These are phyloP conservation scores for Chaetoscypha palmicola DNA, from an alignment of 2,329 filamentous ascomycete species.

Conservation along the genomic window DNA sequence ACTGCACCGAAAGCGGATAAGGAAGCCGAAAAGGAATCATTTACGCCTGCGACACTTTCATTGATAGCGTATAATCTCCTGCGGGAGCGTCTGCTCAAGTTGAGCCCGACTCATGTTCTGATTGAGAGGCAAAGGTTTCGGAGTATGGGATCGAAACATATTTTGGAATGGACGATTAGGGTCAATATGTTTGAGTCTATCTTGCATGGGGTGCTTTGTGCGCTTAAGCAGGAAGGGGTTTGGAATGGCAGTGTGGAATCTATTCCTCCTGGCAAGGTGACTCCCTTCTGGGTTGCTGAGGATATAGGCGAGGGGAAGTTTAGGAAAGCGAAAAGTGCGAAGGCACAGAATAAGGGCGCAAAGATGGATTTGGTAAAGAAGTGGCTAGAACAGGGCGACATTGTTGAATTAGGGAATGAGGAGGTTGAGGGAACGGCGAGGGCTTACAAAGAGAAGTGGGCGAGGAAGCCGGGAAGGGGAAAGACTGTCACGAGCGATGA, in stretches of 20 bases:
- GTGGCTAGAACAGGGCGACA: constrained; percentile 39
- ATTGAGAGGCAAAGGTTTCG: constrained; percentile 60
- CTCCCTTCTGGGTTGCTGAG: constrained; percentile 45
- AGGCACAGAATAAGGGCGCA: constrained; percentile 42
- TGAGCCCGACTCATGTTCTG: constrained; percentile 60
- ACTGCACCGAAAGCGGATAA: constrained; percentile 26
- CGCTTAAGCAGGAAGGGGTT: constrained; percentile 40
- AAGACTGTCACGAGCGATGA: constrained; percentile 26
- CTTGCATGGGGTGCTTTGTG: constrained; percentile 63
- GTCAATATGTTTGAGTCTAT: constrained; percentile 80
- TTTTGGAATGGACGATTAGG: constrained; percentile 76
- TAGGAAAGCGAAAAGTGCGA: constrained; percentile 36
- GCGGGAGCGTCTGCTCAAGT: constrained; percentile 36
- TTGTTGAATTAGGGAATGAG: constrained; percentile 28
- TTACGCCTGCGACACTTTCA: constrained; percentile 47
- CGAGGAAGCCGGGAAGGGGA: constrained; percentile 19
- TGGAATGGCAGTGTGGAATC: constrained; percentile 41
- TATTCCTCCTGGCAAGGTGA: constrained; percentile 48
- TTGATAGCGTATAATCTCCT: constrained; percentile 49
- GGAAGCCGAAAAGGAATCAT: constrained; percentile 35
- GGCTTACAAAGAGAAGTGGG: constrained; percentile 32
- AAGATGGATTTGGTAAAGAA: constrained; percentile 56
- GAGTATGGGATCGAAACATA: constrained; percentile 53
- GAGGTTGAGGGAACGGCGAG: constrained; percentile 33
- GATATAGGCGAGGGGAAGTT: constrained; percentile 27